Evolutionary conservation across 495 filamentous ascomycete genomes (phyloP).

Genomic region (Monascus purpureus): DNA sequence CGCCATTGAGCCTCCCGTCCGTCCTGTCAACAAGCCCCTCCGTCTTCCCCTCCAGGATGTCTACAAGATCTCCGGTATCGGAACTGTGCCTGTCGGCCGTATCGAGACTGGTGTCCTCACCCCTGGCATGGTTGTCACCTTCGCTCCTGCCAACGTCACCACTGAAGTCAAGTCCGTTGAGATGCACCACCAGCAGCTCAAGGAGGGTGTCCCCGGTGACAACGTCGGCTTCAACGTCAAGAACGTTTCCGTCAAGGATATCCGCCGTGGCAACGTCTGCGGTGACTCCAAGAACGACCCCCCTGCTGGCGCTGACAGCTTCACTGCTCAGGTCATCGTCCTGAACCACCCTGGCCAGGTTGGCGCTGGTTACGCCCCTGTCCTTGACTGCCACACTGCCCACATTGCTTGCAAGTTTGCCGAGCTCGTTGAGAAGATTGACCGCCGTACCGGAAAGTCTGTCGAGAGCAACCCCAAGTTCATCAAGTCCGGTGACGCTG

Average conservation of each 20-base stretch:
- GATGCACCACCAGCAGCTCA: constrained; percentile 99
- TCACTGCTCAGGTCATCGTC: constrained; percentile 99
- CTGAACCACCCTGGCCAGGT: constrained; percentile 99
- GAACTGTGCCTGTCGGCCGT: constrained; percentile 98
- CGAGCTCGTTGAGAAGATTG: constrained; percentile 98
- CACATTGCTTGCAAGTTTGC: constrained; percentile 99
- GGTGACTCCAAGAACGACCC: constrained; percentile 99
- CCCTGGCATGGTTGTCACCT: constrained; percentile 85
- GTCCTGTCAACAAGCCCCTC: constrained; percentile 79
- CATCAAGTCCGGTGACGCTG: constrained; percentile 99
- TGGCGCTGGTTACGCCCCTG: constrained; percentile 95
- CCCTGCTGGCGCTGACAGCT: constrained; percentile 71
- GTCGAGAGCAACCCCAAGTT: constrained; percentile 87
- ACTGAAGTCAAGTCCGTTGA: constrained; percentile 99
- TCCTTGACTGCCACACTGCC: constrained; percentile 98
- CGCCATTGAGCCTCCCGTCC: constrained; percentile 81
- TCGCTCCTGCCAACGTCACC: constrained; percentile 92
- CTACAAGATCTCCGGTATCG: constrained; percentile 99
- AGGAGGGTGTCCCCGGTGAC: constrained; percentile 92
- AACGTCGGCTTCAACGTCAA: constrained; percentile 99
- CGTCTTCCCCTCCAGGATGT: constrained; percentile 99
- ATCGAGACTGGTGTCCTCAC: constrained; percentile 98
- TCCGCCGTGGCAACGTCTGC: constrained; percentile 99
- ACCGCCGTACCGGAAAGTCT: constrained; percentile 98
- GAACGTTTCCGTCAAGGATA: constrained; percentile 99